Base-by-base conservation (phyloP, 2,329 filamentous ascomycete genomes). In the Nakataea oryzae region DNA sequence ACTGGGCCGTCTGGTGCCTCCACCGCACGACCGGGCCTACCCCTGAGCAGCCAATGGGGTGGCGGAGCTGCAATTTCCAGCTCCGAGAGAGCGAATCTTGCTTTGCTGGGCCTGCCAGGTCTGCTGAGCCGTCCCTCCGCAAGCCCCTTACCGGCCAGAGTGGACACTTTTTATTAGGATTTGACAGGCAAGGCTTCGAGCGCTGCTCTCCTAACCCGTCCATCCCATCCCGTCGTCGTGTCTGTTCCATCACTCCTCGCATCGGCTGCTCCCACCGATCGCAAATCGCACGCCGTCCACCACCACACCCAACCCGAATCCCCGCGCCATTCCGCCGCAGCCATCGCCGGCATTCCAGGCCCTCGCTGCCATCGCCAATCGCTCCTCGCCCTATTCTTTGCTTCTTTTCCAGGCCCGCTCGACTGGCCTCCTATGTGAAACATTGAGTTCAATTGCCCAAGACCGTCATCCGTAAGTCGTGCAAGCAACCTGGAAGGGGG, bases 141-240 rank as follows among this genome's bases (percentile, higher is more conserved):
- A 47, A 27, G 26, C 34, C 41, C 58, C 58, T 59, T 59, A 47
- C 58, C 58, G 32, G 17, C 26, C 32, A 59, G 30, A 59, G 58
- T 59, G 58, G 58, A 47, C 58, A 59, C 58, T 47, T 59, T 59
- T 59, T 34, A 59, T 59, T 59, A 59, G 58, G 14, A 59, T 59
- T 54, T 59, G 41, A 24, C 58, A 59, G 32, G 30, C 28, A 32
- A 59, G 32, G 34, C 30, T 58, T 24, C 57, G 34, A 58, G 41
- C 41, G 9, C 41, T 50, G 41, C 41, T n/a, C 27, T n/a, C 28
- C 56, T 21, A 34, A 29, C 56, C 54, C 24, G 24, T 28, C 54
- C 54, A 56, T 56, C 56, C 56, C 56, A 58, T 29, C 56, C 56
- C 28, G 56, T 32, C 28, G 56, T 32, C 29, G 54, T 56, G 54